phyloP scores from a whole-genome alignment of 2,329 filamentous ascomycete genomes.

The Arthrobotrys musiformis region DNA sequence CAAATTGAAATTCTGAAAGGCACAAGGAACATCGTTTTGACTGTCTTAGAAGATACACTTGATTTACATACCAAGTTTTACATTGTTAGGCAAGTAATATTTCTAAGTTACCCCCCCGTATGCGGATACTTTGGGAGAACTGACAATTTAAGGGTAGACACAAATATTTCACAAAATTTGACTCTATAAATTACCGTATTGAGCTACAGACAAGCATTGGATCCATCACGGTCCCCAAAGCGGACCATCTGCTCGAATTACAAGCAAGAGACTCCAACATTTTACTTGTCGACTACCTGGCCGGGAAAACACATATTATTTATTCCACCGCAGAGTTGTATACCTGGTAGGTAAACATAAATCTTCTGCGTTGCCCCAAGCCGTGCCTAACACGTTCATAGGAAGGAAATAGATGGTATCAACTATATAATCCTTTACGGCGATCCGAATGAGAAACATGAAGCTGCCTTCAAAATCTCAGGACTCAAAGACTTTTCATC shows the following conservation, averaged over 20 bases:
- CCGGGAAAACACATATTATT: constrained; percentile 70
- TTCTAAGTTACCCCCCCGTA: not conserved
- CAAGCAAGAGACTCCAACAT: constrained; percentile 62
- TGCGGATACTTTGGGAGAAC: not conserved
- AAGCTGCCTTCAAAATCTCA: constrained; percentile 65
- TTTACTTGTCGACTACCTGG: constrained; percentile 73
- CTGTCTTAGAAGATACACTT: constrained; percentile 52
- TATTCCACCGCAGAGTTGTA: constrained; percentile 78
- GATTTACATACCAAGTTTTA: constrained; percentile 55
- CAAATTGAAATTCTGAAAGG: constrained; percentile 43
- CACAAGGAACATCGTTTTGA: constrained; percentile 27
- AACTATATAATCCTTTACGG: constrained; percentile 74
- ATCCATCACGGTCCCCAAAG: constrained; percentile 12
- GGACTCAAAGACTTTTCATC: not conserved
- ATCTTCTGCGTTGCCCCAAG: not conserved
- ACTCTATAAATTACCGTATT: constrained; percentile 34
- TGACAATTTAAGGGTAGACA: constrained; percentile 10
- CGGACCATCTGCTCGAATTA: constrained; percentile 23
- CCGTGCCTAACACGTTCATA: not conserved
- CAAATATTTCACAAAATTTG: constrained; percentile 41
- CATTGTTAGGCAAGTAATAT: constrained; percentile 32
- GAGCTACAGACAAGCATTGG: constrained; percentile 44
- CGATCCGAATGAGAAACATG: constrained; percentile 72
- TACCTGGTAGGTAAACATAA: constrained; percentile 66
- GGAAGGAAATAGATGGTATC: constrained; percentile 70